phyloP scores from a whole-genome alignment of 2,329 filamentous ascomycete genomes.

The Lomentospora prolificans region DNA sequence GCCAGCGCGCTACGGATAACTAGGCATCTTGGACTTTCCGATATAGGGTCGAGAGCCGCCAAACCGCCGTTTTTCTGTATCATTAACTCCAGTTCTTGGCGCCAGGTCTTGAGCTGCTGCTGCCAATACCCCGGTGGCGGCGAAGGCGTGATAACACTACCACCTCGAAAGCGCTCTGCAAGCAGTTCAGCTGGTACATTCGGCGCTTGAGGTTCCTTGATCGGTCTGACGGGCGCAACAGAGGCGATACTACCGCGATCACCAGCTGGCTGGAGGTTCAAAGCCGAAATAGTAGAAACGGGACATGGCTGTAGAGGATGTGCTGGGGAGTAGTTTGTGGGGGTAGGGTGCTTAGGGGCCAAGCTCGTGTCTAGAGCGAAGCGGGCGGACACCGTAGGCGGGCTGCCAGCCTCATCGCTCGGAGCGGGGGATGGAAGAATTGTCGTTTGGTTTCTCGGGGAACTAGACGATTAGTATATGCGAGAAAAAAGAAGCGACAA shows the following conservation, averaged over 20 bases:
- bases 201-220: no score
- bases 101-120: not conserved
- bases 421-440: slow-evolving; percentile 4
- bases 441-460: not conserved
- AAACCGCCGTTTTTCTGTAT: not conserved
- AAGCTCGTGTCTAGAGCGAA: not conserved
- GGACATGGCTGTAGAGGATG: not conserved
- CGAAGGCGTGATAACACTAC: not conserved
- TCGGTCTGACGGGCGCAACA: no score
- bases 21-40: not conserved
- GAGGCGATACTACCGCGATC: no score
- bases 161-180: no score
- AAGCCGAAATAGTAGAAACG: no score
- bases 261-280: no score
- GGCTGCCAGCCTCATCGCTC: slow-evolving; percentile 3
- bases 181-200: no score
- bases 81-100: not conserved
- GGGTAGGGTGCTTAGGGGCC: not conserved
- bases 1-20: not conserved
- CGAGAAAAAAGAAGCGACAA: not conserved
- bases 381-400: not conserved
- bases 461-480: not conserved
- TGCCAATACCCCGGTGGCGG: not conserved
- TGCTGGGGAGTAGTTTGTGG: not conserved
- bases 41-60: not conserved